Evolutionary conservation across 129 eudicot genomes (phyloP).

Genomic region (Centella asiatica): DNA sequence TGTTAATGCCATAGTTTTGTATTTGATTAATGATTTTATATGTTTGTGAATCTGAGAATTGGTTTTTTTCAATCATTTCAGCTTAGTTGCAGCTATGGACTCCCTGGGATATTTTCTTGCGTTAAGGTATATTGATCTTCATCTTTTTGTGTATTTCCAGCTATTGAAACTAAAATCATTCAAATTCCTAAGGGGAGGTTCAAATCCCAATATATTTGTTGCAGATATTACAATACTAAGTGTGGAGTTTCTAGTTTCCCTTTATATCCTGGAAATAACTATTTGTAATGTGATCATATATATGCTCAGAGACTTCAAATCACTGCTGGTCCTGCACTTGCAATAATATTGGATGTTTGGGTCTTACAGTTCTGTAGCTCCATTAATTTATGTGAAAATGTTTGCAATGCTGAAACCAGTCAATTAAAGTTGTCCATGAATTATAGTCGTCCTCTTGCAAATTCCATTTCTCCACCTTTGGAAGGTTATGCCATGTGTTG

Average conservation of each 20-base stretch:
- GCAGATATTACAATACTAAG: background rate
- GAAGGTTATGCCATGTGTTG: background rate
- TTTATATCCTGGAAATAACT: no score
- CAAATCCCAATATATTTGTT: background rate
- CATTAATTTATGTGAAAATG: background rate
- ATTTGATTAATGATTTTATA: background rate
- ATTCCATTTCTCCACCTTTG: background rate
- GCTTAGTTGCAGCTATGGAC: slow-evolving; percentile 63
- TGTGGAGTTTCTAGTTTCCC: no score
- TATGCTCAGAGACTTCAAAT: background rate
- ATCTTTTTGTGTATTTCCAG: background rate
- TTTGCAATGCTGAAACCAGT: background rate
- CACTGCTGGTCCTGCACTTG: background rate
- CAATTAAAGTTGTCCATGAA: no score
- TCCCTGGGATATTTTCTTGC: slow-evolving; percentile 69
- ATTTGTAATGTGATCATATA: background rate
- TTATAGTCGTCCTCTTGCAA: no score
- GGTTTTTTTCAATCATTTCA: slow-evolving; percentile 17
- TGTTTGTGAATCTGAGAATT: slow-evolving; percentile 7
- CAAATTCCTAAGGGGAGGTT: background rate
- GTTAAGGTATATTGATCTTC: slow-evolving; percentile 39
- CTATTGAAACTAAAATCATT: background rate
- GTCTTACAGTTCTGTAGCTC: background rate
- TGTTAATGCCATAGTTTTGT: no score
- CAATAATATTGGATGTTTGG: background rate